Percentiles rank a stretch among this genome's conserved stretches.
Conservation (phyloP, 202 grass and related monocot species). For the Setaria italica region DNA sequence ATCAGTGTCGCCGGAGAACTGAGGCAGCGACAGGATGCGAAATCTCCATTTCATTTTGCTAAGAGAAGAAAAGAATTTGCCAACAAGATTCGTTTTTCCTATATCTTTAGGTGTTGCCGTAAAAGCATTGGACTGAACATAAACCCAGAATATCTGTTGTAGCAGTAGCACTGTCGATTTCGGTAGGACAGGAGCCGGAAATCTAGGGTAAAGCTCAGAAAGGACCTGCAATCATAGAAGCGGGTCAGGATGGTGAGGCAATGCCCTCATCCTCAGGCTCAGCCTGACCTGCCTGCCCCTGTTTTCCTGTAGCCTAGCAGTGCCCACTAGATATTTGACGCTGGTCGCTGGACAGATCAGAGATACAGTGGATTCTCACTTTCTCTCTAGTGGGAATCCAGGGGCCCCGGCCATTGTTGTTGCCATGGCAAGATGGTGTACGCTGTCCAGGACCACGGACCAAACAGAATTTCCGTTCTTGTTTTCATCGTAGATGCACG, state of each 20-base stretch:
- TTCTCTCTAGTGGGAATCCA: constrained; percentile 33
- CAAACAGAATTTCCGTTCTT: not conserved
- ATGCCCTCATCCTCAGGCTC: constrained; percentile 14
- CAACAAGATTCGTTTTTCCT: not conserved
- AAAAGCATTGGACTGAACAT: not conserved
- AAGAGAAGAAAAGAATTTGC: not conserved
- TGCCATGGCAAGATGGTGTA: not conserved
- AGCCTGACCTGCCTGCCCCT: not conserved
- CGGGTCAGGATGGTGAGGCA: constrained; percentile 17
- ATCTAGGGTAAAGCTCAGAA: constrained; percentile 26
- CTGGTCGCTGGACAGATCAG: not conserved
- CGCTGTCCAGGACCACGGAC: not conserved
- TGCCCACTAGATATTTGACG: not conserved
- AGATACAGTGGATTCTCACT: constrained; percentile 19
- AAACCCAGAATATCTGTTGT: not conserved
- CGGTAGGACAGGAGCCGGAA: constrained; percentile 2
- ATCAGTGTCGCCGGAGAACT: not conserved
- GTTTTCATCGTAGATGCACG: not conserved
- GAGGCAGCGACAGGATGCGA: not conserved
- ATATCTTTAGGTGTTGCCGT: not conserved
- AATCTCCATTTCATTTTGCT: not conserved
- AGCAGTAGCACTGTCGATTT: not conserved
- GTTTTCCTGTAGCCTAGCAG: not conserved
- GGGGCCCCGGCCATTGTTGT: not conserved
- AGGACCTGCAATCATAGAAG: constrained; percentile 25